These are phyloP conservation scores for Aspergillus aculeatinus DNA, from an alignment of 2,329 filamentous ascomycete genomes.

Conservation along the genomic window DNA sequence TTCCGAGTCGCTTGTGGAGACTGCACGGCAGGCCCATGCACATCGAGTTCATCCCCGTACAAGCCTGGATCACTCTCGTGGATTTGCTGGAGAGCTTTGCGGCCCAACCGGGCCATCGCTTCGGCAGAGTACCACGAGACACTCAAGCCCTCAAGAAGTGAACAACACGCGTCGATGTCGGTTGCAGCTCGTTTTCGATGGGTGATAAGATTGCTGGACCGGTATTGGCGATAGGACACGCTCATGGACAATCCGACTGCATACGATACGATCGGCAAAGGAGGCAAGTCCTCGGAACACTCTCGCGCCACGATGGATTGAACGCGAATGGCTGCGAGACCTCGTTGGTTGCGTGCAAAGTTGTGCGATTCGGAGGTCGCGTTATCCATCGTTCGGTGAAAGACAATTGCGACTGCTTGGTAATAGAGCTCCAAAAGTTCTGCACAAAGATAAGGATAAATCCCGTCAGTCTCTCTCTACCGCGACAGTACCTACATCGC, in stretches of 20 bases:
- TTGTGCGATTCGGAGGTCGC: slow-evolving; percentile 46
- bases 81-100: slow-evolving; percentile 37
- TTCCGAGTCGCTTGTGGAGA: neutral
- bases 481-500: too few relatives aligned
- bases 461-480: too few relatives aligned
- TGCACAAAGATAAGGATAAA: slow-evolving; percentile 19
- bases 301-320: slow-evolving; percentile 53
- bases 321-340: slow-evolving; percentile 56
- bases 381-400: slow-evolving; percentile 47
- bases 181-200: slow-evolving; percentile 37
- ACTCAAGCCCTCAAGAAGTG: slow-evolving; percentile 35
- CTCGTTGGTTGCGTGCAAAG: slow-evolving; percentile 54
- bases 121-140: slow-evolving; percentile 42
- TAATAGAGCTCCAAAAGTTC: slow-evolving; percentile 57
- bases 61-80: slow-evolving; percentile 17
- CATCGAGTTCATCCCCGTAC: slow-evolving; percentile 17
- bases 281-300: slow-evolving; percentile 48
- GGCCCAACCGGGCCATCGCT: slow-evolving; percentile 42
- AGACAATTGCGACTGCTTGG: slow-evolving; percentile 58
- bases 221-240: slow-evolving; percentile 58
- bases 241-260: slow-evolving; percentile 56
- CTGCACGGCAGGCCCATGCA: neutral
- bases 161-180: slow-evolving; percentile 38
- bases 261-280: slow-evolving; percentile 57
- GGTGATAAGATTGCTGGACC: slow-evolving; percentile 49